These are phyloP conservation scores for Exophiala sp. DNA, from an alignment of 2,329 filamentous ascomycete genomes.

Conservation along the genomic window DNA sequence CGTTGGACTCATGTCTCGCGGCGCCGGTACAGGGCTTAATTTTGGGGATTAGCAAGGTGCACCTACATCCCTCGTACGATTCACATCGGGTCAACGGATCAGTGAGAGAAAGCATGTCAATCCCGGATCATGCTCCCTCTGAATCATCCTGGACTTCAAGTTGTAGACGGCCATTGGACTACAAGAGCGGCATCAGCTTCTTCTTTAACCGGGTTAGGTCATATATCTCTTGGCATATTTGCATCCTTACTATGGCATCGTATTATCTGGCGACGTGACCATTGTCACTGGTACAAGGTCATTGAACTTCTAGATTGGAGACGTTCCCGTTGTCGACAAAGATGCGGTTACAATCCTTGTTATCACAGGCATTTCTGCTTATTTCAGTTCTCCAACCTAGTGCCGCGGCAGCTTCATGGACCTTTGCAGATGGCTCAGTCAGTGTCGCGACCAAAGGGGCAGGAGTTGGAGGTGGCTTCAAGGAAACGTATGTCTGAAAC, in stretches of 20 bases:
- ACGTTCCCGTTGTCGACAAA: background rate
- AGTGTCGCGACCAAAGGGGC: constrained; percentile 55
- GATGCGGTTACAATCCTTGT: constrained; percentile 19
- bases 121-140: no score
- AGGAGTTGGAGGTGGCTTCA: constrained; percentile 47
- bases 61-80: no score
- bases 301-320: background rate
- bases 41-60: no score
- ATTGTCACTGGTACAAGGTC: background rate
- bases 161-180: no score
- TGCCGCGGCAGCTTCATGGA: constrained; percentile 50
- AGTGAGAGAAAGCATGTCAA: no score
- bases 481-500: constrained; percentile 49
- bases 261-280: constrained; percentile 1
- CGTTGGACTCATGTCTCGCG: no score
- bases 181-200: background rate
- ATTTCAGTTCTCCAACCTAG: constrained; percentile 10
- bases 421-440: constrained; percentile 59
- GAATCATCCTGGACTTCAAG: no score
- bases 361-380: constrained; percentile 17
- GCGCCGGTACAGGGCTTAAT: no score
- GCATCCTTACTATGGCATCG: no score
- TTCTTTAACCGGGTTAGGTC: background rate
- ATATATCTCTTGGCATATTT: background rate
- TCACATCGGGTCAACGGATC: no score